Evolutionary conservation across 129 eudicot genomes (phyloP).

Genomic region (Centella asiatica): DNA sequence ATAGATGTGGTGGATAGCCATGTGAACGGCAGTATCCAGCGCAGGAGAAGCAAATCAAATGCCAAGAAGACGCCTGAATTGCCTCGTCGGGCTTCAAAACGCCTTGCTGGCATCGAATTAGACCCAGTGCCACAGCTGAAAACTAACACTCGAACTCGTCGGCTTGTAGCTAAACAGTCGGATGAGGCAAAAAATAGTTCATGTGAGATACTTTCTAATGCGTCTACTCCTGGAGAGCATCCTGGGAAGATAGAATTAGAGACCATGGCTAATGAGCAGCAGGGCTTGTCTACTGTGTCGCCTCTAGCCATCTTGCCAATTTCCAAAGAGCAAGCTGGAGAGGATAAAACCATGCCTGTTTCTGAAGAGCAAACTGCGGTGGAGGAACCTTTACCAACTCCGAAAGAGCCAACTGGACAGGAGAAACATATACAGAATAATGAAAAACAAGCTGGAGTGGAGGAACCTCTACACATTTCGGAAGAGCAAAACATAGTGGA

Average conservation of each 20-base stretch:
- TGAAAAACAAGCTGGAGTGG: neutral
- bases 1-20: slow-evolving; percentile 18
- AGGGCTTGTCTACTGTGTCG: neutral
- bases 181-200: slow-evolving; percentile 7
- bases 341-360: neutral
- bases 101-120: slow-evolving; percentile 34
- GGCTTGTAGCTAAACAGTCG: slow-evolving; percentile 11
- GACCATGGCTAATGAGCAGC: slow-evolving; percentile 14
- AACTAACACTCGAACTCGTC: slow-evolving; percentile 20
- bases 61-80: slow-evolving; percentile 14
- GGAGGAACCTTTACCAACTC: slow-evolving; percentile 6
- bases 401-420: neutral
- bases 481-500: neutral
- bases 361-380: neutral
- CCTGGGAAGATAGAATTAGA: neutral
- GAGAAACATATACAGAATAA: slow-evolving; percentile 2
- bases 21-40: neutral
- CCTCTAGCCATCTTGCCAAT: slow-evolving; percentile 13
- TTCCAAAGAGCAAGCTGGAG: slow-evolving; percentile 2
- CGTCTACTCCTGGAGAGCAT: slow-evolving; percentile 14
- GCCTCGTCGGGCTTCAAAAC: slow-evolving; percentile 49
- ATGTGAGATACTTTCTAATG: neutral
- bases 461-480: slow-evolving; percentile 3
- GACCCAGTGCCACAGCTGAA: slow-evolving; percentile 21
- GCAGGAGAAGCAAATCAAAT: slow-evolving; percentile 18